A percentile compares a stretch with the other conserved stretches of the same genome.
These are phyloP conservation scores for Aspergillus tanneri DNA, from an alignment of 2,329 filamentous ascomycete genomes.

Conservation along the genomic window DNA sequence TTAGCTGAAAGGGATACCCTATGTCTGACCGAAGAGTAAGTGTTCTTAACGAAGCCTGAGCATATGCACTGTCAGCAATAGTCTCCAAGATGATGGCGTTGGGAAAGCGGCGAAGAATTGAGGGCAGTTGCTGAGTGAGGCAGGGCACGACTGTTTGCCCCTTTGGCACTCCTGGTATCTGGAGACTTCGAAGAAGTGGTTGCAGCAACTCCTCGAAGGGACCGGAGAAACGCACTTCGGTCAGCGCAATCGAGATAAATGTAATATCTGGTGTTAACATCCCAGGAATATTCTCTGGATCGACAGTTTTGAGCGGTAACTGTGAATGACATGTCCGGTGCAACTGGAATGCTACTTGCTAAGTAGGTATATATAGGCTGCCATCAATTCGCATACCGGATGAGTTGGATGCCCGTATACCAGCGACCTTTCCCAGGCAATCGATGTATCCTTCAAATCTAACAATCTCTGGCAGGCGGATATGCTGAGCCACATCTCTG, in stretches of 20 bases:
- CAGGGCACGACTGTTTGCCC: slow-evolving; percentile 18
- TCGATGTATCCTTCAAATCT: not conserved
- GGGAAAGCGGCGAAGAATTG: slow-evolving; percentile 17
- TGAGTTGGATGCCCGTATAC: slow-evolving; percentile 21
- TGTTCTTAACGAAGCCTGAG: slow-evolving; percentile 25
- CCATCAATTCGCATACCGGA: slow-evolving; percentile 11
- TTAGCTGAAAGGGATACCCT: slow-evolving; percentile 20
- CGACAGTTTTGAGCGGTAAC: slow-evolving; percentile 9
- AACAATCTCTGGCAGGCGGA: not conserved
- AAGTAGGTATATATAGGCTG: not conserved
- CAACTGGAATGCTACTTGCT: slow-evolving; percentile 8
- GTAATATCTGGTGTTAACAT: slow-evolving; percentile 19
- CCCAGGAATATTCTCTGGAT: slow-evolving; percentile 13
- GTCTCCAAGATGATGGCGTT: slow-evolving; percentile 12
- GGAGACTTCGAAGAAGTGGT: slow-evolving; percentile 18
- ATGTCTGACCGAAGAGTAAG: slow-evolving; percentile 19
- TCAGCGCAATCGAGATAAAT: slow-evolving; percentile 19
- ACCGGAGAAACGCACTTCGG: slow-evolving; percentile 16
- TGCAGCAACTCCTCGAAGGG: slow-evolving; percentile 19
- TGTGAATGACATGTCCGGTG: slow-evolving; percentile 18
- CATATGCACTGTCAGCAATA: slow-evolving; percentile 15
- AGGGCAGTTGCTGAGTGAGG: slow-evolving; percentile 21
- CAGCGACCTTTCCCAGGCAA: slow-evolving; percentile 17
- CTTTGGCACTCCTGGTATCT: slow-evolving; percentile 4
- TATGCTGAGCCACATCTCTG: slow-evolving; percentile 16